A percentile compares a stretch with the other conserved stretches of the same genome.
These are phyloP conservation scores for Pittosporum tobira DNA, from an alignment of 129 eudicot genomes.

Conservation along the genomic window DNA sequence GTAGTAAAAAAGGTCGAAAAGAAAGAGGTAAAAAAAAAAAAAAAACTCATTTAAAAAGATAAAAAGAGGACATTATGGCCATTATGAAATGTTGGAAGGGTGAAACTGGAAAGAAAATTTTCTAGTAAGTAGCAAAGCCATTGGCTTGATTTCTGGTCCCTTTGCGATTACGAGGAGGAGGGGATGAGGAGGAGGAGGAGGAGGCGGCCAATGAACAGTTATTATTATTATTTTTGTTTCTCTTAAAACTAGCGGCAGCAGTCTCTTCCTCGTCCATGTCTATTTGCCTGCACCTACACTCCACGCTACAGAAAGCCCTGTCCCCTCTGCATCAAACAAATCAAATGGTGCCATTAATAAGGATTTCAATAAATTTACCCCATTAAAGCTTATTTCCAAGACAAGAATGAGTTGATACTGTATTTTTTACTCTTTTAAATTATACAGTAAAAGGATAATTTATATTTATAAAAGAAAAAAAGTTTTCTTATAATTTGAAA, in stretches of 20 bases:
- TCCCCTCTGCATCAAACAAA: conserved; percentile 33
- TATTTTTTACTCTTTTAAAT: too few relatives aligned
- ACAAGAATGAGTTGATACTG: too few relatives aligned
- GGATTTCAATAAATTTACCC: not conserved
- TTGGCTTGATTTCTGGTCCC: conserved; percentile 14
- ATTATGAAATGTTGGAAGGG: conserved; percentile 2
- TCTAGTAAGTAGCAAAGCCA: conserved; percentile 12
- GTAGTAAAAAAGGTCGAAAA: too few relatives aligned
- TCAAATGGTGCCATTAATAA: not conserved
- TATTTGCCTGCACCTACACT: conserved; percentile 50
- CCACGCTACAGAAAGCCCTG: conserved; percentile 46
- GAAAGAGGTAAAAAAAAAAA: too few relatives aligned
- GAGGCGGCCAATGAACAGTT: conserved; percentile 24
- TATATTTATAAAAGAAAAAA: too few relatives aligned
- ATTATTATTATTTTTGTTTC: not conserved
- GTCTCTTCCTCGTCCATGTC: conserved; percentile 41
- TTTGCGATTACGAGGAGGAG: conserved; percentile 9
- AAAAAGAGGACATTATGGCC: too few relatives aligned
- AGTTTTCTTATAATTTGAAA: not conserved
- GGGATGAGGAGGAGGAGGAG: not conserved
- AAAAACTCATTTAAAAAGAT: too few relatives aligned
- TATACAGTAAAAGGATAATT: too few relatives aligned
- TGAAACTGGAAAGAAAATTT: not conserved
- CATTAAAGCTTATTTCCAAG: not conserved
- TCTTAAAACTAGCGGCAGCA: not conserved